These are phyloP conservation scores for Avena insularis DNA, from an alignment of 176 grass and related monocot species.

Conservation along the genomic window DNA sequence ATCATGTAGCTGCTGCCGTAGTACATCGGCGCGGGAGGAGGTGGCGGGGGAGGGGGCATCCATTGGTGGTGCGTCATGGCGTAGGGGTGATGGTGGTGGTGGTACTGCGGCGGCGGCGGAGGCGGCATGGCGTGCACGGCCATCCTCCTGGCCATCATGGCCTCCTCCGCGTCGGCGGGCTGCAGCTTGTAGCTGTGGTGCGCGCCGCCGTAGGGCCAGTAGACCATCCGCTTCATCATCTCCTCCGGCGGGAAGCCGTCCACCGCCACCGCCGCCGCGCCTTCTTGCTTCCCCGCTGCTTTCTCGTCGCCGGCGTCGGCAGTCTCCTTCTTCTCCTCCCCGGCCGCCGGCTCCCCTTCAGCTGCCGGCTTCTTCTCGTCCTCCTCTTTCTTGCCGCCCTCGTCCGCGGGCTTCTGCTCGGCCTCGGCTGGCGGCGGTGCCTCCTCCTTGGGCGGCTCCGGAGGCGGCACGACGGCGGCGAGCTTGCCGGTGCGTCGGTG, in stretches of 20 bases:
- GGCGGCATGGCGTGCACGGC: slow-evolving; percentile 45
- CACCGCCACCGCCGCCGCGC: slow-evolving; percentile 32
- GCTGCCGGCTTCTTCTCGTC: not conserved
- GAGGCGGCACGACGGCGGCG: slow-evolving; percentile 53
- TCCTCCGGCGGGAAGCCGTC: slow-evolving; percentile 56
- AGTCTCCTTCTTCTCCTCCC: slow-evolving; percentile 20
- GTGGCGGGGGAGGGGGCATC: slow-evolving; percentile 20
- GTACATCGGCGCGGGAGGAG: slow-evolving; percentile 43
- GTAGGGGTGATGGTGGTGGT: not conserved
- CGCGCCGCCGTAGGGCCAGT: slow-evolving; percentile 50
- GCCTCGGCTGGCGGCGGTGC: not conserved
- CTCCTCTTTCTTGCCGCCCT: slow-evolving; percentile 48
- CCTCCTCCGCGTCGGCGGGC: slow-evolving; percentile 49
- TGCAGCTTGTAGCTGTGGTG: slow-evolving; percentile 26
- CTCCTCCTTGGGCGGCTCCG: slow-evolving; percentile 50
- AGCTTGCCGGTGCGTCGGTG: slow-evolving; percentile 69
- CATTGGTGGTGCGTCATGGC: slow-evolving; percentile 30
- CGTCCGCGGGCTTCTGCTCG: slow-evolving; percentile 43
- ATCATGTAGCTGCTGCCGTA: slow-evolving; percentile 47
- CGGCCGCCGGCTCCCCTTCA: not conserved
- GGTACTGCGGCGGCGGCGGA: not conserved
- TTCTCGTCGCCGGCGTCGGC: slow-evolving; percentile 29
- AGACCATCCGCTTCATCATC: slow-evolving; percentile 69
- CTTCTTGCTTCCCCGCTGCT: slow-evolving; percentile 51
- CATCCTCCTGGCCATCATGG: slow-evolving; percentile 62